Evolutionary conservation across 129 eudicot genomes (phyloP).

Genomic region (Pseudognaphalium luteoalbum): DNA sequence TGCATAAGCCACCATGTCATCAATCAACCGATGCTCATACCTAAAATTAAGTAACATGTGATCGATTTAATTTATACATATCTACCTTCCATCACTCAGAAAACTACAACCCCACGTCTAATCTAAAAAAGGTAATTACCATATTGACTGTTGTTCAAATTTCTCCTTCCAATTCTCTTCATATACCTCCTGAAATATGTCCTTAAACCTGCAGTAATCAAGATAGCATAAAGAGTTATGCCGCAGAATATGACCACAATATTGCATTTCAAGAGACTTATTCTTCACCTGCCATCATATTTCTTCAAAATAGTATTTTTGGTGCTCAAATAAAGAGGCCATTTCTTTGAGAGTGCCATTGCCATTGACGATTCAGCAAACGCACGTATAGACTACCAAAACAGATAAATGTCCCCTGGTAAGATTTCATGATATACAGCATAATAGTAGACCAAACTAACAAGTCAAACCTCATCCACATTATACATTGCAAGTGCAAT

Average conservation of each 20-base stretch:
- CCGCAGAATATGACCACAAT: not conserved
- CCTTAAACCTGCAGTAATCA: slow-evolving; percentile 69
- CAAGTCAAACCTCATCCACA: slow-evolving; percentile 70
- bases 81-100: slow-evolving; percentile 1
- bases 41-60: slow-evolving; percentile 34
- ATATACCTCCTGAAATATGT: slow-evolving; percentile 93
- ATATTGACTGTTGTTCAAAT: slow-evolving; percentile 85
- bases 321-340: slow-evolving; percentile 97
- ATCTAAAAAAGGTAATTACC: slow-evolving; percentile 40
- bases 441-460: slow-evolving; percentile 7
- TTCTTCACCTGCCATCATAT: slow-evolving; percentile 89
- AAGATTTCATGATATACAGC: not conserved
- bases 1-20: slow-evolving; percentile 98
- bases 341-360: slow-evolving; percentile 84
- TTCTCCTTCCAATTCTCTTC: slow-evolving; percentile 86
- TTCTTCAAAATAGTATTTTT: slow-evolving; percentile 93
- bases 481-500: slow-evolving; percentile 97
- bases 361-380: slow-evolving; percentile 98
- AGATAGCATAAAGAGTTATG: not conserved
- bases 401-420: slow-evolving; percentile 8
- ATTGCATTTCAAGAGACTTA: not conserved
- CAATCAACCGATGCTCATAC: slow-evolving; percentile 98
- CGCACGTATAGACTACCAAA: slow-evolving; percentile 77
- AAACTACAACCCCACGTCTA: slow-evolving; percentile 16
- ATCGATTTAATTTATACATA: not conserved